Percentiles rank a stretch among this genome's conserved stretches.
These are phyloP conservation scores for Podospora tetraspora DNA, from an alignment of 495 filamentous ascomycete genomes.

Conservation along the genomic window DNA sequence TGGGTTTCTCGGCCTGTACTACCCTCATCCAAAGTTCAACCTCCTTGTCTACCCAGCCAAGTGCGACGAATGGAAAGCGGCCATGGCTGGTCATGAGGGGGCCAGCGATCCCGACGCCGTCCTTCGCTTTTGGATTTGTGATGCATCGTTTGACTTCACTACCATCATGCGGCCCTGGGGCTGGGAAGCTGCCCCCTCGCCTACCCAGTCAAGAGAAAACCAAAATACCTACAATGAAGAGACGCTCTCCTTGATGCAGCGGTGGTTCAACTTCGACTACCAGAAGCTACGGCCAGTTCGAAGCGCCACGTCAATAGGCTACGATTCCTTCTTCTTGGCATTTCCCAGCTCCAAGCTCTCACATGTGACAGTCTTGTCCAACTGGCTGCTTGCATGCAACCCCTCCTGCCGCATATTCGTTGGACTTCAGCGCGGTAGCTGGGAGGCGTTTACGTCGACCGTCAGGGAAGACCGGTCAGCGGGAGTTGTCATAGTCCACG, in stretches of 20 bases:
- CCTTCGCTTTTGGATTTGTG: constrained; percentile 36
- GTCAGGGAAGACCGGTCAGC: constrained; percentile 1
- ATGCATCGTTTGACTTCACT: constrained; percentile 16
- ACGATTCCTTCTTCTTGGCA: constrained; percentile 29
- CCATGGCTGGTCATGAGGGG: constrained; percentile 19
- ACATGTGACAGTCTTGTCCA: constrained; percentile 10
- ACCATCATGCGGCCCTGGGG: constrained; percentile 21
- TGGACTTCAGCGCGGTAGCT: constrained; percentile 22
- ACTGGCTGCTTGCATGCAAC: constrained; percentile 29
- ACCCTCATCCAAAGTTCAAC: constrained; percentile 28
- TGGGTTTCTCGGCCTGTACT: constrained; percentile 30
- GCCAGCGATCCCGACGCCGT: constrained; percentile 17
- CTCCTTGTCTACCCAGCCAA: constrained; percentile 39
- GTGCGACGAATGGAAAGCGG: constrained; percentile 35
- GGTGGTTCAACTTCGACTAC: constrained; percentile 26
- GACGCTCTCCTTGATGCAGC: constrained; percentile 19
- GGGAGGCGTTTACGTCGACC: constrained; percentile 24
- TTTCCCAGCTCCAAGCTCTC: constrained; percentile 20
- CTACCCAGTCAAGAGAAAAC: background rate
- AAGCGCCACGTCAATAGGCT: background rate
- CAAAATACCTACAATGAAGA: background rate
- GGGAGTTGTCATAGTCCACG: constrained; percentile 35
- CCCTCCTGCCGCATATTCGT: constrained; percentile 26
- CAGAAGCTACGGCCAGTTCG: constrained; percentile 20
- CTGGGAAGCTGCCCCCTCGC: background rate